Evolutionary conservation across 2,329 filamentous ascomycete genomes (phyloP).

Genomic region (Orbilia brochopaga): DNA sequence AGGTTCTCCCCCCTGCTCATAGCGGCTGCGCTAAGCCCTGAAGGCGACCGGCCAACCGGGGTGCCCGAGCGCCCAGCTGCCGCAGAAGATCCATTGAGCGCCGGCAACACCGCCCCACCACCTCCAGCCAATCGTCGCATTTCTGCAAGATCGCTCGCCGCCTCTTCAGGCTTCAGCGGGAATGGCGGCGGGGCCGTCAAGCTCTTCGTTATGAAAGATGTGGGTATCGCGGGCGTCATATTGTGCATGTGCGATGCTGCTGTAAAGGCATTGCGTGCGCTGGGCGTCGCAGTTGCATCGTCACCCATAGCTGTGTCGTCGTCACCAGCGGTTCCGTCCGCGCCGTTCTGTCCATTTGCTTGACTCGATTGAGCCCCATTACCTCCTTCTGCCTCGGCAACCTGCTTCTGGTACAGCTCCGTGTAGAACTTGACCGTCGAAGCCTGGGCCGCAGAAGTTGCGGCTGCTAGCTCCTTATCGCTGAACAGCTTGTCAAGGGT

Average conservation of each 20-base stretch:
- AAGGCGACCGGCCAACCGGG: slow-evolving; percentile 30
- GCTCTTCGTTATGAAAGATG: slow-evolving; percentile 45
- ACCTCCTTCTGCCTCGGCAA: slow-evolving; percentile 8
- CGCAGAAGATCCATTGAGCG: slow-evolving; percentile 11
- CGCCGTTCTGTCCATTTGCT: slow-evolving; percentile 35
- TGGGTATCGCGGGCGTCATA: slow-evolving; percentile 43
- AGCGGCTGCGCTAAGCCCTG: slow-evolving; percentile 26
- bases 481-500: slow-evolving; percentile 48
- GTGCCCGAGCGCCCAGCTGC: slow-evolving; percentile 28
- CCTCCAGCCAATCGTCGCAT: slow-evolving; percentile 24
- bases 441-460: slow-evolving; percentile 26
- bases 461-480: slow-evolving; percentile 44
- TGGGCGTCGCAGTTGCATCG: slow-evolving; percentile 11
- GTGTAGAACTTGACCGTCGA: slow-evolving; percentile 46
- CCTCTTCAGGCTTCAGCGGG: slow-evolving; percentile 33
- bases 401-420: slow-evolving; percentile 12
- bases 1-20: slow-evolving; percentile 43
- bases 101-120: slow-evolving; percentile 23
- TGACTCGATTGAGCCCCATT: slow-evolving; percentile 6
- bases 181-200: slow-evolving; percentile 39
- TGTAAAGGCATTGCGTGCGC: slow-evolving; percentile 28
- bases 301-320: slow-evolving; percentile 31
- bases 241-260: slow-evolving; percentile 32
- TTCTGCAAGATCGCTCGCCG: slow-evolving; percentile 27
- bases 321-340: slow-evolving; percentile 14